Percentiles rank a stretch among this genome's conserved stretches.
phyloP scores from a whole-genome alignment of 768 basidiomycete species.

The Gymnopilus dilepis region DNA sequence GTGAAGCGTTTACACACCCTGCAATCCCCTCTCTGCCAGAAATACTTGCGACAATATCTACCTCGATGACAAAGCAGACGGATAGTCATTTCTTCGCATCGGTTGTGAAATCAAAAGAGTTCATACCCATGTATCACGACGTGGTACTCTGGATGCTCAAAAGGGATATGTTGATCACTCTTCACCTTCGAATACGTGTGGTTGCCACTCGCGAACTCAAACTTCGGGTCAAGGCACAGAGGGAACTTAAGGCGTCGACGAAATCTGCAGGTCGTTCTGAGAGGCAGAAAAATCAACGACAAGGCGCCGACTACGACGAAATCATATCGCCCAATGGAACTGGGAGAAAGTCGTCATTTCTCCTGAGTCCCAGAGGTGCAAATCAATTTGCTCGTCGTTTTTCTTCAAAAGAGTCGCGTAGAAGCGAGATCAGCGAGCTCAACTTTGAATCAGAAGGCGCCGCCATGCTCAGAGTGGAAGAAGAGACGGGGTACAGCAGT shows the following conservation, averaged over 20 bases:
- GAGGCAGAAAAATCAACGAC: slow-evolving; percentile 19
- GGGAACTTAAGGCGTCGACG: slow-evolving; percentile 42
- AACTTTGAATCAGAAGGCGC: slow-evolving; percentile 40
- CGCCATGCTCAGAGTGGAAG: slow-evolving; percentile 25
- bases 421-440: slow-evolving; percentile 45
- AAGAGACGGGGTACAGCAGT: slow-evolving; percentile 16
- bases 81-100: slow-evolving; percentile 83
- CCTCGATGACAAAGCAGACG: slow-evolving; percentile 63
- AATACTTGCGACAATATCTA: slow-evolving; percentile 78
- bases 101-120: slow-evolving; percentile 71
- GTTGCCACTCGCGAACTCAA: slow-evolving; percentile 82
- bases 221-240: slow-evolving; percentile 57
- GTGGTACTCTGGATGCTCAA: slow-evolving; percentile 93
- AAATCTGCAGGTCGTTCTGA: slow-evolving; percentile 24
- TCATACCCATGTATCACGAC: slow-evolving; percentile 73
- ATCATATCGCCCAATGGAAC: slow-evolving; percentile 9
- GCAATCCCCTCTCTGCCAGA: slow-evolving; percentile 72
- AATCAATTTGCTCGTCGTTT: slow-evolving; percentile 36
- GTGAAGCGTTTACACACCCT: slow-evolving; percentile 58
- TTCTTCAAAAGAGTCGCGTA: slow-evolving; percentile 51
- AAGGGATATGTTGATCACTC: slow-evolving; percentile 80
- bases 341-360: slow-evolving; percentile 35
- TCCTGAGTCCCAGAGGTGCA: slow-evolving; percentile 59
- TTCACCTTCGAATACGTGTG: slow-evolving; percentile 86
- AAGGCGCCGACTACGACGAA: slow-evolving; percentile 6